phyloP scores from a whole-genome alignment of 108 stramenopile genomes.

The Pseudonitzschia pungens region DNA sequence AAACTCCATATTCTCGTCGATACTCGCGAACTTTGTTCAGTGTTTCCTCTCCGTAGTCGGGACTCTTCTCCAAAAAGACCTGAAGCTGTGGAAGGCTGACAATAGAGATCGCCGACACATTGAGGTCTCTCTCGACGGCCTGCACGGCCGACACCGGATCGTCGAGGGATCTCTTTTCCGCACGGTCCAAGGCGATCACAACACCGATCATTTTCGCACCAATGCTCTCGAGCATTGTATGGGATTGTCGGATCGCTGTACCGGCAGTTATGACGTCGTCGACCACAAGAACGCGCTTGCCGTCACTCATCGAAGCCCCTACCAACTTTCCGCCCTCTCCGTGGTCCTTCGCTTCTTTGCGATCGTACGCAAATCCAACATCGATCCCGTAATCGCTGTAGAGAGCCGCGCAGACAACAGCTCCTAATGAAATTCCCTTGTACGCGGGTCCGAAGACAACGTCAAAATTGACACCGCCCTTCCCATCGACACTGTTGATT shows the following conservation, averaged over 20 bases:
- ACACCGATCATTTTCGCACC: constrained; percentile 91
- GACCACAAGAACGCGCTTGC: constrained; percentile 92
- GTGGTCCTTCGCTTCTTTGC: constrained; percentile 99
- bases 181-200: constrained; percentile 94
- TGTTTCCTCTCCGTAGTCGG: constrained; percentile 60
- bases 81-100: constrained; percentile 86
- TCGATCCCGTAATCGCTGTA: constrained; percentile 81
- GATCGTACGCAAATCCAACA: constrained; percentile 93
- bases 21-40: constrained; percentile 66
- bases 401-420: constrained; percentile 89
- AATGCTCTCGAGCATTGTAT: constrained; percentile 70
- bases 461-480: constrained; percentile 83
- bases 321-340: constrained; percentile 97
- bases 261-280: constrained; percentile 99
- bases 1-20: constrained; percentile 78
- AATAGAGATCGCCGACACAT: constrained; percentile 88
- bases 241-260: constrained; percentile 95
- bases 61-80: constrained; percentile 58
- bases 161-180: constrained; percentile 85
- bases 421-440: constrained; percentile 98
- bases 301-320: constrained; percentile 79
- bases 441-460: constrained; percentile 99
- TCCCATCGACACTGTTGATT: constrained; percentile 46
- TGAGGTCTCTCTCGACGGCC: constrained; percentile 84
- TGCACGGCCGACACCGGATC: constrained; percentile 87